Percentiles rank a stretch among this genome's conserved stretches.
These are phyloP conservation scores for Ogataea haglerorum DNA, from an alignment of 805 yeast genomes.

Conservation along the genomic window DNA sequence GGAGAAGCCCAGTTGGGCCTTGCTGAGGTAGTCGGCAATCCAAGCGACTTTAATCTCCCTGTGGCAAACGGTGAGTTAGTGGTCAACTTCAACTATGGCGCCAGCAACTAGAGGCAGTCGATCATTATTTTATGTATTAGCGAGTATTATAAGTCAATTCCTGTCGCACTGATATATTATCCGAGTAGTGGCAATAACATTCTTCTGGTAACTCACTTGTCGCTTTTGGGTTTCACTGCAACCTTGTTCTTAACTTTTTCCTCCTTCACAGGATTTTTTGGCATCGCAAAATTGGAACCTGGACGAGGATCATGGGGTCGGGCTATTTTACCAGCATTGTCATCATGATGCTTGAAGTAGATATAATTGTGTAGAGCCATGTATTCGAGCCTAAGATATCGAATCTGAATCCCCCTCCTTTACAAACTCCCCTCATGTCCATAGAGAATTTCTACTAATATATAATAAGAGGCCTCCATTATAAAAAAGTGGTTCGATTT, in stretches of 20 bases:
- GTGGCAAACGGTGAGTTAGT: conserved; percentile 36
- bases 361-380: conserved; percentile 47
- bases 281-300: not conserved
- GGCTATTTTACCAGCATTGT: conserved; percentile 36
- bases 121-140: not conserved
- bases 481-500: conserved; percentile 6
- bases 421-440: too few relatives aligned
- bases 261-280: not conserved
- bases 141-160: not conserved
- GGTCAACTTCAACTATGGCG: conserved; percentile 39
- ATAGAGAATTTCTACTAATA: too few relatives aligned
- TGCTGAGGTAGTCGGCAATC: conserved; percentile 45
- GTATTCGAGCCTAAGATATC: not conserved
- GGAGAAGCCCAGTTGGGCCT: conserved; percentile 57
- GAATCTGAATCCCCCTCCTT: not conserved
- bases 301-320: conserved; percentile 33
- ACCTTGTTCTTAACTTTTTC: not conserved
- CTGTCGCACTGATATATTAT: not conserved
- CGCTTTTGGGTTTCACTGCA: not conserved
- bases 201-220: too few relatives aligned
- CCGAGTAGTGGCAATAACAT: too few relatives aligned
- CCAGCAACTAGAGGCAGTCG: conserved; percentile 4
- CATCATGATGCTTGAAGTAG: conserved; percentile 40
- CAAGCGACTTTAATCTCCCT: conserved; percentile 39
- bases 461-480: too few relatives aligned